Evolutionary conservation across 768 basidiomycete species (phyloP), one percentile per base, ranked within the genome.

Genomic region (Fomitopsis serialis): DNA sequence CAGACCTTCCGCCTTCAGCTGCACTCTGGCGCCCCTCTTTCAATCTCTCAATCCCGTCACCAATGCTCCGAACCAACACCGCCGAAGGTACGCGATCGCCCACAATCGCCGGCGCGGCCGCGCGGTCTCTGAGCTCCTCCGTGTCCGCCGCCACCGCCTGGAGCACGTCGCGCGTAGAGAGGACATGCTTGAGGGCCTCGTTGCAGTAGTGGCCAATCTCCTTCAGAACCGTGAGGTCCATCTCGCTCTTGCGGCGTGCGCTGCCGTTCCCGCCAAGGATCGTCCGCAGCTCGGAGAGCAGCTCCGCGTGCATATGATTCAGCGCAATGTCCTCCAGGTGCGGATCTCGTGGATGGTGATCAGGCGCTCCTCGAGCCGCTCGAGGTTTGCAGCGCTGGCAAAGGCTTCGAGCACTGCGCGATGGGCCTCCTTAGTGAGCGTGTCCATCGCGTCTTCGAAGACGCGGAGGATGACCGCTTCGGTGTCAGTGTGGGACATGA

Each of bases 61-160:
- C 71, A 58, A 92, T 88, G 54, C 83, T 88, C 70, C 79, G 79
- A 68, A 91, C 81, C 59, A 91, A 88, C 21, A 90, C 87, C 54
- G 85, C 83, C 3, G 85, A 70, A 3, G 88, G 85, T 15, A 89
- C 73, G 40, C 69, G 71, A 17, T 78, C 67, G 4, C 79, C 82
- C 11, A 79, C 65, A 3, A 91, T 67, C 47, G 82, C 81, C 1
- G 89, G 88, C 29, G 80, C 78, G 3, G 86, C 78, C 1, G 88
- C 85, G 17, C 85, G 73, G 62, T 88, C 85, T 55, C 89, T 74
- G 55, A 92, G 68, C 42, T 88, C 87, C 63, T 88, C 87, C 74
- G 91, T 81, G 56, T 90, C 87, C 34, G 79, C 82, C 57, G 79
- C 79, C 81, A 90, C 79, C 36, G 72, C 71, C 25, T 79, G 68